These are phyloP conservation scores for Arthrobotrys sinensis DNA, from an alignment of 2,329 filamentous ascomycete species.

Conservation along the genomic window DNA sequence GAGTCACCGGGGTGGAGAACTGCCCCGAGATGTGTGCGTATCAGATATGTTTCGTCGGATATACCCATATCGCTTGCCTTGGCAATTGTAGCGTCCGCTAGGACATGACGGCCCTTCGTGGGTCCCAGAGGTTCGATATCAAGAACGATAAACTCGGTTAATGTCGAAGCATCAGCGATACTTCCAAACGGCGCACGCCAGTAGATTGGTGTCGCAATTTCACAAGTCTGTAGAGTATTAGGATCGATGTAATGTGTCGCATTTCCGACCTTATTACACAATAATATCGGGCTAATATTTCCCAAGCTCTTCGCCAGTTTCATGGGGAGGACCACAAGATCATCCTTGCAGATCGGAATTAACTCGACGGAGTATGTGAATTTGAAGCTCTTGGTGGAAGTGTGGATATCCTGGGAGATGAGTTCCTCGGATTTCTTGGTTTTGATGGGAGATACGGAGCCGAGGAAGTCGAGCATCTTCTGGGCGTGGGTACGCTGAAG, in stretches of 20 bases:
- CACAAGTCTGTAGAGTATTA: conserved; percentile 89
- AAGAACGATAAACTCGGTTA: conserved; percentile 94
- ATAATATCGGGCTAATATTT: conserved; percentile 81
- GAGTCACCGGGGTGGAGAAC: conserved; percentile 91
- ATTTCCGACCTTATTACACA: conserved; percentile 91
- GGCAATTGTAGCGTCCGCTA: conserved; percentile 90
- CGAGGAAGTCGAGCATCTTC: conserved; percentile 90
- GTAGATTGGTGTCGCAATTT: conserved; percentile 85
- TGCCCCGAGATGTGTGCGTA: conserved; percentile 88
- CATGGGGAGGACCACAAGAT: conserved; percentile 92
- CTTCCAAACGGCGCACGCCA: conserved; percentile 91
- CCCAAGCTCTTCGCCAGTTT: conserved; percentile 88
- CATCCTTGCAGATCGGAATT: conserved; percentile 96
- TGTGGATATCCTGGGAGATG: conserved; percentile 94
- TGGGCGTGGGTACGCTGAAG: conserved; percentile 90
- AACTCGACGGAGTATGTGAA: conserved; percentile 91
- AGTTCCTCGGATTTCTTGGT: conserved; percentile 90
- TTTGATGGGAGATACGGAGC: conserved; percentile 83
- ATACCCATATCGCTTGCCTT: conserved; percentile 86
- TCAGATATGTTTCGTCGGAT: conserved; percentile 91
- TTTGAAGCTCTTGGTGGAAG: conserved; percentile 91
- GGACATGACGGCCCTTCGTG: conserved; percentile 83
- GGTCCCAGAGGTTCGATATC: conserved; percentile 87
- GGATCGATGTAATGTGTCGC: conserved; percentile 91
- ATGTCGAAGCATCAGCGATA: conserved; percentile 84